These are phyloP conservation scores for Nakazawaea wyomingensis DNA, from an alignment of 805 yeast species.

Conservation along the genomic window DNA sequence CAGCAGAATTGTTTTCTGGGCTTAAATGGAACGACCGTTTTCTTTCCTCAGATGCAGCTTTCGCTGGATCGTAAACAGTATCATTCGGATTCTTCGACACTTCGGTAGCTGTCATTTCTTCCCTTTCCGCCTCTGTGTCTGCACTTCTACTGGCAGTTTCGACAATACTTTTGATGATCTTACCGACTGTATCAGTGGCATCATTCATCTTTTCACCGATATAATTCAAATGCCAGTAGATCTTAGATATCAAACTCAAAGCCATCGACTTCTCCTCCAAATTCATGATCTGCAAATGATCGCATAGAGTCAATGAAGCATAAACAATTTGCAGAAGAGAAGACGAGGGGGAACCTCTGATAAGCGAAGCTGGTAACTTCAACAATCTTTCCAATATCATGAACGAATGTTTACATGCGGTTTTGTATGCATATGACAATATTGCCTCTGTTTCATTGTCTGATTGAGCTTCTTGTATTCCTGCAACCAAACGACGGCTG, in stretches of 20 bases:
- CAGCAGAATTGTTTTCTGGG: neutral
- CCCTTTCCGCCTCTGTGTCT: conserved; percentile 4
- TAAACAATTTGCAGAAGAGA: conserved; percentile 49
- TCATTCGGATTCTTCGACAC: conserved; percentile 9
- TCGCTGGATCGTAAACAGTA: conserved; percentile 9
- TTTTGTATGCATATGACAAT: conserved; percentile 22
- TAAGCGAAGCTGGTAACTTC: conserved; percentile 37
- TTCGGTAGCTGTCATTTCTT: neutral
- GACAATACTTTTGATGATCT: conserved; percentile 45
- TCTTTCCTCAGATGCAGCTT: conserved; percentile 5
- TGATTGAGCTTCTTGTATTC: conserved; percentile 1
- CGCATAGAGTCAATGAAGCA: conserved; percentile 48
- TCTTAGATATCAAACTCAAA: conserved; percentile 42
- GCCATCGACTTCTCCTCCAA: conserved; percentile 35
- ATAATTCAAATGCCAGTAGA: conserved; percentile 55
- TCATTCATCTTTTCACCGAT: conserved; percentile 54
- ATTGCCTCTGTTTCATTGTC: neutral
- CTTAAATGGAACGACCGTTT: neutral
- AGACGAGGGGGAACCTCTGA: conserved; percentile 52
- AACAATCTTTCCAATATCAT: conserved; percentile 40
- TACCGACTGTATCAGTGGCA: conserved; percentile 56
- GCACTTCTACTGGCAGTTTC: conserved; percentile 33
- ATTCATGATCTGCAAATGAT: conserved; percentile 35
- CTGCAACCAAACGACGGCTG: conserved; percentile 28
- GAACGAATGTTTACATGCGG: conserved; percentile 41